Conservation (phyloP, 2,329 filamentous ascomycete species). For the Monosporascus sp. region DNA sequence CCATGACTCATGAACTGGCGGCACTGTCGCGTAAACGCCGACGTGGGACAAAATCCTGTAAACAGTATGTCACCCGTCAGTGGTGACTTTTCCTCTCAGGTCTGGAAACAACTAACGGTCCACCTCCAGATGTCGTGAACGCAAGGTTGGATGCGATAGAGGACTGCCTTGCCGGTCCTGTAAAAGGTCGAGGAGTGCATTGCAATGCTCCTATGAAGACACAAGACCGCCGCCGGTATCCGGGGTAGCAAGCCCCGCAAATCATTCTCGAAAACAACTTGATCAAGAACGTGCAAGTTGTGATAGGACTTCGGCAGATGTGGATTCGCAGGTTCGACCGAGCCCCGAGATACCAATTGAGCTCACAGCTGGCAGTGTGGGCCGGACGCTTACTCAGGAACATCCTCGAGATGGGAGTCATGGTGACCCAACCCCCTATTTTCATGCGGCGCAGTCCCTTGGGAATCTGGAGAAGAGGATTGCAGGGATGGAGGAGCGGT, state of each 20-base stretch:
- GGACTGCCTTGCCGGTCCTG: not conserved
- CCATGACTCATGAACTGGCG: not conserved
- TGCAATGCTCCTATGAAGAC: not conserved
- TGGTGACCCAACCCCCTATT: no score
- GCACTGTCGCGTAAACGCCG: not conserved
- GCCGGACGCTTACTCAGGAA: no score
- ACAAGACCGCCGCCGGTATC: not conserved
- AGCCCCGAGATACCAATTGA: no score
- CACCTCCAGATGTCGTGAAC: not conserved
- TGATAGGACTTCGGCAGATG: not conserved
- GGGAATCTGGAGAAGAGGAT: not conserved
- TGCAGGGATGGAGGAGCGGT: not conserved
- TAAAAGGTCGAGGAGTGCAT: not conserved
- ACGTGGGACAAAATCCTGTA: not conserved
- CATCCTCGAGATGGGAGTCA: no score
- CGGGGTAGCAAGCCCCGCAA: not conserved
- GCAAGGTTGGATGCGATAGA: not conserved
- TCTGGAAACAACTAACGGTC: not conserved
- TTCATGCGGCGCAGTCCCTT: not conserved
- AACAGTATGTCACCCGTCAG: not conserved
- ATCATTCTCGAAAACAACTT: not conserved
- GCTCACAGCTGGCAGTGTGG: no score
- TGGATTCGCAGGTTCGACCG: no score
- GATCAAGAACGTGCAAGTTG: not conserved
- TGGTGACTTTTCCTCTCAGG: not conserved